A percentile compares a stretch with the other conserved stretches of the same genome.
These are phyloP conservation scores for Carex parvula DNA, from an alignment of 176 grass and related monocot species.

Conservation along the genomic window DNA sequence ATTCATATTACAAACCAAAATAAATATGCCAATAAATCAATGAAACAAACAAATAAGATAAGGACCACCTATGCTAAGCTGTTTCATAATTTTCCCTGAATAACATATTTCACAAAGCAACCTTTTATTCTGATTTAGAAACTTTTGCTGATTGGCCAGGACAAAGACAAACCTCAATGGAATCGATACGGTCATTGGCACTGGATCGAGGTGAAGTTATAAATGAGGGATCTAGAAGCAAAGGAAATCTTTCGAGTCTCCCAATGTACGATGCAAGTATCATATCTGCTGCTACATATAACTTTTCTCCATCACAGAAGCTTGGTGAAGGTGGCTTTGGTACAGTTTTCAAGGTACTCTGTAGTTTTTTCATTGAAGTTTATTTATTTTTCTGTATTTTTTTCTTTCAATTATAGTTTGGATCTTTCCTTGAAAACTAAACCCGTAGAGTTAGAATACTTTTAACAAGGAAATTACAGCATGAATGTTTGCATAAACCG, in stretches of 20 bases:
- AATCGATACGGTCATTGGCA: constrained; percentile 24
- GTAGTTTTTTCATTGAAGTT: not conserved
- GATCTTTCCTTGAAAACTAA: not conserved
- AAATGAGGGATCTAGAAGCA: constrained; percentile 23
- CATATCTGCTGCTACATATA: constrained; percentile 42
- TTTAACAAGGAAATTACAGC: not conserved
- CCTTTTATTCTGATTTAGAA: not conserved
- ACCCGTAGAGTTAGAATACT: not conserved
- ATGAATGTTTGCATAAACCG: not conserved
- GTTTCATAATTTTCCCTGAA: not conserved
- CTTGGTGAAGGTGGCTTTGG: constrained; percentile 75
- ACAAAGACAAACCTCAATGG: constrained; percentile 35
- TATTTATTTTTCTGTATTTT: not conserved
- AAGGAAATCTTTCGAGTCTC: constrained; percentile 34
- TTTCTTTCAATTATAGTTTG: not conserved
- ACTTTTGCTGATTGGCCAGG: not conserved
- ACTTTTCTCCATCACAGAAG: constrained; percentile 40
- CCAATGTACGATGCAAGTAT: constrained; percentile 38
- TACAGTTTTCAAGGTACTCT: constrained; percentile 59
- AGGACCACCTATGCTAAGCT: not conserved
- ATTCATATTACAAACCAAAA: not conserved
- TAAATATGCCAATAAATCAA: not conserved
- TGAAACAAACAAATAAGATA: not conserved
- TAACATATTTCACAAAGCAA: not conserved
- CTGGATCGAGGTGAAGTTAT: constrained; percentile 25